A percentile compares a stretch with the other conserved stretches of the same genome.
Conservation (phyloP, 805 yeast species). For the Saccharomyces cerevisiae region DNA sequence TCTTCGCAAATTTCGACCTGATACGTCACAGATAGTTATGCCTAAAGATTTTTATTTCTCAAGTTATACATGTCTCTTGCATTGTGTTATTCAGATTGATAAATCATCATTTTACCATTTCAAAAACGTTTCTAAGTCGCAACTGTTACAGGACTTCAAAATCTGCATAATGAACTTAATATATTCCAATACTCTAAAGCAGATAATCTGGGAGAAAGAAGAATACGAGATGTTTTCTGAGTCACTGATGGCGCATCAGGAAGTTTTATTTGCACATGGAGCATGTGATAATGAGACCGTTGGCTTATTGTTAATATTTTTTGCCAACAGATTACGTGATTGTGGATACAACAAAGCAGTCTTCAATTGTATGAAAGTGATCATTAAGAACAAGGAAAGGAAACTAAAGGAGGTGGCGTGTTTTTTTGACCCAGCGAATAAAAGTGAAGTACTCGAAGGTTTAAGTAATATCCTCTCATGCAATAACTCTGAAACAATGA, state of each 20-base stretch:
- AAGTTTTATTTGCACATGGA: not conserved
- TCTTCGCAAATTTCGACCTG: conserved; percentile 5
- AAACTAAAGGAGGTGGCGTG: not conserved
- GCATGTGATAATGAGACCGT: not conserved
- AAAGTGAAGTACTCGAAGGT: not conserved
- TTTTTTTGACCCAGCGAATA: not conserved
- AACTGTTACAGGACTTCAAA: conserved; percentile 5
- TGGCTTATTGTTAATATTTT: not conserved
- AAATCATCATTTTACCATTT: conserved; percentile 1
- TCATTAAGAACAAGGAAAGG: not conserved
- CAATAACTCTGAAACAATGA: not conserved
- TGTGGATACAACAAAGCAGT: not conserved
- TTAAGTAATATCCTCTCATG: not conserved
- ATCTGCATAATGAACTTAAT: not conserved
- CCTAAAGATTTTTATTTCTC: conserved; percentile 19
- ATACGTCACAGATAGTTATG: conserved; percentile 2
- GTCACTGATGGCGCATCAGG: not conserved
- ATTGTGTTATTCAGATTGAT: conserved; percentile 11
- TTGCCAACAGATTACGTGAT: not conserved
- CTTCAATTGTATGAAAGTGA: not conserved
- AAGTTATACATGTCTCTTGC: conserved; percentile 23
- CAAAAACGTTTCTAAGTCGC: conserved; percentile 4
- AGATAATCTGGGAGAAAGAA: not conserved
- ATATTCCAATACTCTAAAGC: not conserved
- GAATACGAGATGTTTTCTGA: not conserved